Conservation (phyloP, 768 basidiomycete genomes). For the Macrocybe gigantea region DNA sequence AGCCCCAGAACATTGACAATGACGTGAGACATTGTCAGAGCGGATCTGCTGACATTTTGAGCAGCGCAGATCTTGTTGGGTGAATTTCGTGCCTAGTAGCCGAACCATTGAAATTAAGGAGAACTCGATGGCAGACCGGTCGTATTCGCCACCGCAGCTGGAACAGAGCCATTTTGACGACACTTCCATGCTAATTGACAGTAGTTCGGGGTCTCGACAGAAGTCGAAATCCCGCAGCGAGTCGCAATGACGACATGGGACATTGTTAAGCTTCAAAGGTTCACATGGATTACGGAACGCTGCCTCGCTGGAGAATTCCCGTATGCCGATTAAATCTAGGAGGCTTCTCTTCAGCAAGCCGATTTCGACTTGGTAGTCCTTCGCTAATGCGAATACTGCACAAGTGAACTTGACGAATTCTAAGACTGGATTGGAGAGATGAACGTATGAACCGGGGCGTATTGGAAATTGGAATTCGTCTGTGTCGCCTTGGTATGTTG, state of each 20-base stretch:
- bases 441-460: slow-evolving; percentile 82
- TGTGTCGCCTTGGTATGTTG: slow-evolving; percentile 46
- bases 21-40: slow-evolving; percentile 78
- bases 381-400: slow-evolving; percentile 73
- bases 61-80: slow-evolving; percentile 89
- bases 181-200: slow-evolving; percentile 48
- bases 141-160: slow-evolving; percentile 80
- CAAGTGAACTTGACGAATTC: slow-evolving; percentile 88
- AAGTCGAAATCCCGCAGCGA: slow-evolving; percentile 88
- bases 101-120: slow-evolving; percentile 74
- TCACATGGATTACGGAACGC: slow-evolving; percentile 90
- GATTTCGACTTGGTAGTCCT: slow-evolving; percentile 81
- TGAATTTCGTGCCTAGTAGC: slow-evolving; percentile 63
- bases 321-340: slow-evolving; percentile 79
- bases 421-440: slow-evolving; percentile 72
- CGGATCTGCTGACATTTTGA: slow-evolving; percentile 87
- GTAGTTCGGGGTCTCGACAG: slow-evolving; percentile 83
- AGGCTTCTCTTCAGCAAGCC: slow-evolving; percentile 85
- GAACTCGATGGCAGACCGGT: slow-evolving; percentile 83
- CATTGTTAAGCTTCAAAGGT: slow-evolving; percentile 75
- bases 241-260: slow-evolving; percentile 88
- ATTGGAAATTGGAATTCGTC: slow-evolving; percentile 75
- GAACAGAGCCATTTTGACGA: slow-evolving; percentile 64
- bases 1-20: slow-evolving; percentile 85
- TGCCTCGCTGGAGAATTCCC: slow-evolving; percentile 84